phyloP scores from a whole-genome alignment of 805 yeast species.

The Candida easanensis region DNA sequence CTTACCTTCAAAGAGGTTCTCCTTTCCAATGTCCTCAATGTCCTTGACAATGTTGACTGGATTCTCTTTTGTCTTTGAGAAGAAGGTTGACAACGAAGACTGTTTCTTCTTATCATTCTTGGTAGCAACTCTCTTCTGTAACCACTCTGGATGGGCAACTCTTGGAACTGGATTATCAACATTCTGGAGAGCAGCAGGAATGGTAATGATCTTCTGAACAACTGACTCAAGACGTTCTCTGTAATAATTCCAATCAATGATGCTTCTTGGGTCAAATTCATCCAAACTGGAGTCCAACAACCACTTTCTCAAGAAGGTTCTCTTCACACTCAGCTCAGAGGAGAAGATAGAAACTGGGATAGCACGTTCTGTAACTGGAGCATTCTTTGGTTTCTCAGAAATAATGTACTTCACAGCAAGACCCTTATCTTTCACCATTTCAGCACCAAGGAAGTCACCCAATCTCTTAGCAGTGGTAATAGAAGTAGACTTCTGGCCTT shows the following conservation, averaged over 20 bases:
- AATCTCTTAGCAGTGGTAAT: conserved; percentile 92
- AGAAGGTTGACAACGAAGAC: conserved; percentile 56
- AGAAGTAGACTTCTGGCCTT: conserved; percentile 86
- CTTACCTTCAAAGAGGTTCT: conserved; percentile 20
- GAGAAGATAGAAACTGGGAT: conserved; percentile 95
- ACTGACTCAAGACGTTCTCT: conserved; percentile 88
- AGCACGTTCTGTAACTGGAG: conserved; percentile 95
- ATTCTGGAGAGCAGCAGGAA: conserved; percentile 94
- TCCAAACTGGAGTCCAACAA: conserved; percentile 71
- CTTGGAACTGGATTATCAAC: conserved; percentile 91
- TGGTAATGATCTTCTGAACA: conserved; percentile 89
- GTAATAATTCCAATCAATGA: conserved; percentile 93
- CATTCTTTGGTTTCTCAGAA: conserved; percentile 73
- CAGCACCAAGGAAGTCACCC: conserved; percentile 93
- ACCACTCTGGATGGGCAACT: conserved; percentile 93
- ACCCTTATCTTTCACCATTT: conserved; percentile 95
- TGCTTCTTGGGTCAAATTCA: conserved; percentile 81
- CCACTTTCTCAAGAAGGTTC: conserved; percentile 82
- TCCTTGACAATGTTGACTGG: conserved; percentile 50
- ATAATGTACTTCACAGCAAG: conserved; percentile 93
- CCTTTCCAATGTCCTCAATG: conserved; percentile 68
- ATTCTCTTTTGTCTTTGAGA: conserved; percentile 43
- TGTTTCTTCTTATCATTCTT: conserved; percentile 73
- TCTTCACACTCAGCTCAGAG: conserved; percentile 69
- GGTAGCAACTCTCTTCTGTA: conserved; percentile 57